These are phyloP conservation scores for Debaryomyces fabryi DNA, from an alignment of 1,139 yeast species.

Conservation along the genomic window DNA sequence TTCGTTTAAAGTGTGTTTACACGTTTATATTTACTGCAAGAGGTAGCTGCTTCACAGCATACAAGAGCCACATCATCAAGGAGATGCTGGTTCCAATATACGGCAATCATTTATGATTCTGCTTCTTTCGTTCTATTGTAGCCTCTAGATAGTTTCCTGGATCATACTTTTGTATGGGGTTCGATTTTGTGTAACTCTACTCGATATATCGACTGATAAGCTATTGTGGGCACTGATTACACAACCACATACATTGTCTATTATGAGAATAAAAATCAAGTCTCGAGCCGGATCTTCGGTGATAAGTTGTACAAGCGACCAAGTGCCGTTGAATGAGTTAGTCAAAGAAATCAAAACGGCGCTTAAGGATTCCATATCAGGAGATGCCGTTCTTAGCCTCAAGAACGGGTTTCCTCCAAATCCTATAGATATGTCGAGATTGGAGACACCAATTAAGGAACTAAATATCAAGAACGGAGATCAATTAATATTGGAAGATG, in stretches of 20 bases:
- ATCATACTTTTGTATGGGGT: not conserved
- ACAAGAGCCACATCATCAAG: not conserved
- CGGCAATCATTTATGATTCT: not conserved
- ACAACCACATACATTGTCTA: not conserved
- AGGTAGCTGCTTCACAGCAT: constrained; percentile 1
- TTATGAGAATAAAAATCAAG: constrained; percentile 30
- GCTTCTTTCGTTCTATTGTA: not conserved
- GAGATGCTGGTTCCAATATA: not conserved
- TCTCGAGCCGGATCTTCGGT: constrained; percentile 21
- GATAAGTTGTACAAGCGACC: constrained; percentile 17
- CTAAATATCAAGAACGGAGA: constrained; percentile 61
- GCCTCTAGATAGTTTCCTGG: not conserved
- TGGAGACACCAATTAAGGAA: constrained; percentile 27
- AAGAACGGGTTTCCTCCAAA: constrained; percentile 67
- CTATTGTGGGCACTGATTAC: not conserved
- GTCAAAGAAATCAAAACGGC: constrained; percentile 17
- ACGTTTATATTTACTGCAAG: constrained; percentile 4
- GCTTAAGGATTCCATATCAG: constrained; percentile 18
- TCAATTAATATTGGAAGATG: constrained; percentile 45
- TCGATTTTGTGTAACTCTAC: not conserved
- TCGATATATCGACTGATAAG: not conserved
- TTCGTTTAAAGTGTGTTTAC: constrained; percentile 3
- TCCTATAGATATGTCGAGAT: constrained; percentile 32
- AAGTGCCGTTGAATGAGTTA: constrained; percentile 18
- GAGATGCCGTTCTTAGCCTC: constrained; percentile 24